Base-by-base conservation (phyloP, 2,329 filamentous ascomycete genomes). In the Alternaria metachromatica region DNA sequence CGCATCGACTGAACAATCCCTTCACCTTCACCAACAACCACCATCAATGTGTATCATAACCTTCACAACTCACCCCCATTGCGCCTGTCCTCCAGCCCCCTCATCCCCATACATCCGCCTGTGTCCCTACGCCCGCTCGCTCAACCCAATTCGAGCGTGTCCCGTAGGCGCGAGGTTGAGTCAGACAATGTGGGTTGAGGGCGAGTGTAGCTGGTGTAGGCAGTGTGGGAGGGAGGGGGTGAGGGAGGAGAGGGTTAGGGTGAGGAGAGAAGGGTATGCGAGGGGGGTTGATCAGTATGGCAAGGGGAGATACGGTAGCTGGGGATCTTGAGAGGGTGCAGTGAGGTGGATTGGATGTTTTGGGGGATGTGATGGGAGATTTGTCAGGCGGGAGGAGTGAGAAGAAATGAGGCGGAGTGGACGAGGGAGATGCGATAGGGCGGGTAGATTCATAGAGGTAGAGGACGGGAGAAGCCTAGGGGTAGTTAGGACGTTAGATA, bases 11-110 rank as follows among this genome's bases (percentile, higher is more conserved):
- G n/a, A n/a, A n/a, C n/a, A n/a, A n/a, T n/a, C n/a, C n/a, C n/a
- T n/a, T n/a, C n/a, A n/a, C n/a, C n/a, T n/a, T n/a, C n/a, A 11
- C 10, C 25, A 25, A 25, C 25, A 25, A 5, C 26, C 26, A 28
- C 11, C 10, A 12, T 28, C 26, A 3, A 78, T 77, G 76, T 78
- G 75, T 58, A 41, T 56, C 26, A 64, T 75, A 28, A 41, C 71
- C 48, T 78, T 74, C n/a, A 44, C 51, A 13, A 48, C 57, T 13
- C 58, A 49, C 20, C 73, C 55, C 4, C 56, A 49, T 9, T 78
- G 76, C 59, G 63, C 65, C n/a, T 78, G 76, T 30, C 72, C 75
- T 2, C 70, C 74, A 0, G 37, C 44, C 10, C 73, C 72, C 4
- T 49, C 51, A 12, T 60, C 46, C 10, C 73, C 73, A 0, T 72